Evolutionary conservation across 202 grass and related monocot genomes (phyloP).

Genomic region (Elaeis oleifera): DNA sequence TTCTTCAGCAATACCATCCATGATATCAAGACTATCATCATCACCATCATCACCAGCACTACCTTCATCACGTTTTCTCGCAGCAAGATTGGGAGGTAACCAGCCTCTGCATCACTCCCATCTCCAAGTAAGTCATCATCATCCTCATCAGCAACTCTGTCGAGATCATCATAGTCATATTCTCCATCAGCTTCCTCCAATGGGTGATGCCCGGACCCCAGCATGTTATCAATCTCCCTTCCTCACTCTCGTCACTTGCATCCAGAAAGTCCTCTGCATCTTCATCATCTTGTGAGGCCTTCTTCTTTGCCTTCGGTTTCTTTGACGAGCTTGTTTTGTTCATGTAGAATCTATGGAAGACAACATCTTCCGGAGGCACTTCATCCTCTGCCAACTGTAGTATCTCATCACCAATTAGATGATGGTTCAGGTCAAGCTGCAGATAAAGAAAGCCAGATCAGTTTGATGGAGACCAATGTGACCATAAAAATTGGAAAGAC

Average conservation of each 20-base stretch:
- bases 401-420: slow-evolving; percentile 80
- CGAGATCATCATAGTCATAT: slow-evolving; percentile 82
- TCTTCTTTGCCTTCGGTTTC: slow-evolving; percentile 49
- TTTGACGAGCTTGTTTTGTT: slow-evolving; percentile 60
- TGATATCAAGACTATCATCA: slow-evolving; percentile 10
- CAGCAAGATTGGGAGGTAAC: slow-evolving; percentile 29
- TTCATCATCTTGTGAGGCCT: slow-evolving; percentile 39
- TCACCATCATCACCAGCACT: slow-evolving; percentile 24
- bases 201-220: slow-evolving; percentile 28
- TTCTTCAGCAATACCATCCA: slow-evolving; percentile 18
- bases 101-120: slow-evolving; percentile 53
- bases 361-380: slow-evolving; percentile 86
- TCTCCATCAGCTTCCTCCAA: slow-evolving; percentile 34
- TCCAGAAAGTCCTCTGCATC: slow-evolving; percentile 65
- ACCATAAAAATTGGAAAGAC: too few relatives aligned
- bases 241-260: slow-evolving; percentile 51
- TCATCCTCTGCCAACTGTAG: slow-evolving; percentile 81
- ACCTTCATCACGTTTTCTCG: slow-evolving; percentile 16
- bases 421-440: slow-evolving; percentile 55
- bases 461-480: neutral
- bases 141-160: slow-evolving; percentile 59
- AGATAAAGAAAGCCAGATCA: slow-evolving; percentile 24
- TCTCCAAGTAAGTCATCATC: slow-evolving; percentile 75
- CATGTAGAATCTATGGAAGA: slow-evolving; percentile 96
- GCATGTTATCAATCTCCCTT: slow-evolving; percentile 43